Percentiles rank a stretch among this genome's conserved stretches.
phyloP scores from a whole-genome alignment of 2,329 filamentous ascomycete species.

The Ophiostoma ulmi region DNA sequence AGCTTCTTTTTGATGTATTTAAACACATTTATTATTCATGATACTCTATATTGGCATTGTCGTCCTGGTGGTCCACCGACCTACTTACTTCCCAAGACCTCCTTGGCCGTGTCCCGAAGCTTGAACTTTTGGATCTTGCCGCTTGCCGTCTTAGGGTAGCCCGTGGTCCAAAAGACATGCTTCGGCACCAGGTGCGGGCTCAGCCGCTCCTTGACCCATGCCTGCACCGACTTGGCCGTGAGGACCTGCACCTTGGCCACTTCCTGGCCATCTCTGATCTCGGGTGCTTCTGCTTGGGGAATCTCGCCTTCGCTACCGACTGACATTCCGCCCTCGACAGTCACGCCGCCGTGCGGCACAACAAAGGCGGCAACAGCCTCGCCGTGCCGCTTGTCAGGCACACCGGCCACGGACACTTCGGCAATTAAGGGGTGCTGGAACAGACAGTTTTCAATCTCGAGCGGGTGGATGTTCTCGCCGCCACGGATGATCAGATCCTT shows the following conservation, averaged over 20 bases:
- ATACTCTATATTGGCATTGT: neutral
- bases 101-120: slow-evolving; percentile 58
- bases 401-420: slow-evolving; percentile 77
- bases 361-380: slow-evolving; percentile 85
- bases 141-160: slow-evolving; percentile 91
- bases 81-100: slow-evolving; percentile 5
- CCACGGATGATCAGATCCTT: slow-evolving; percentile 95
- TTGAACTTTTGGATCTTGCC: slow-evolving; percentile 97
- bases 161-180: slow-evolving; percentile 78
- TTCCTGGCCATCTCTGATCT: neutral
- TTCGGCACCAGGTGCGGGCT: slow-evolving; percentile 76
- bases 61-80: neutral
- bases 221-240: slow-evolving; percentile 53
- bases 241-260: slow-evolving; percentile 35
- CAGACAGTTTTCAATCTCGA: slow-evolving; percentile 87
- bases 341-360: slow-evolving; percentile 45
- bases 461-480: slow-evolving; percentile 91
- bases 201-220: slow-evolving; percentile 67
- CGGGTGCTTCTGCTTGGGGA: neutral
- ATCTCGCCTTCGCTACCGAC: slow-evolving; percentile 26
- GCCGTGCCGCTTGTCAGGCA: slow-evolving; percentile 76
- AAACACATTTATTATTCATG: neutral
- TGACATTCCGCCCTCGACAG: slow-evolving; percentile 29
- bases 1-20: no score
- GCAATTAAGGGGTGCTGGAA: slow-evolving; percentile 64